Base-by-base conservation (phyloP, 2,329 filamentous ascomycete species). In the Penicillium concentricum region DNA sequence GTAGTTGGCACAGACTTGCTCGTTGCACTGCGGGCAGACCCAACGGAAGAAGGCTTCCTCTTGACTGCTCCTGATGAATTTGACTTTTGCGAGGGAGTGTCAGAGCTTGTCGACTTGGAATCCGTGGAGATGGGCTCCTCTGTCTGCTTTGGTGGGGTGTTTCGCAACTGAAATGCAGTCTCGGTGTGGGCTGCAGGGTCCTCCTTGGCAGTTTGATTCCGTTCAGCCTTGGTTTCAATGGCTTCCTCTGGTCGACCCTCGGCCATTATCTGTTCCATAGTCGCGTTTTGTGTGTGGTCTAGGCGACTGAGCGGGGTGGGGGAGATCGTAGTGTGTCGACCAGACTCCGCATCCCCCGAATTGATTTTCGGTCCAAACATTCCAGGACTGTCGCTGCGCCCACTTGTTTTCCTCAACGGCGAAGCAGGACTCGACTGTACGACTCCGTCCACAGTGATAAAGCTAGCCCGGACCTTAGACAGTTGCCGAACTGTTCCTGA, bases 391-490 rank as follows among this genome's bases (percentile, higher is more conserved):
- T 72, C 72, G 59, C 67, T 72, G 32, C 69, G 68, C 49, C 72
- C 73, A 54, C 70, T 74, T 44, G 68, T 69, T 62, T 76, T 79
- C 58, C 72, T 73, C 56, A 81, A 60, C 26, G 76, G 77, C 32
- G 76, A 68, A 37, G 76, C 67, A 30, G 71, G 74, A 37, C 66
- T 69, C n/a, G 74, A 75, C 51, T 77, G 76, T 35, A 76, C 72
- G 35, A 70, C 74, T 47, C 75, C 74, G 69, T 91, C 88, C 44
- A 92, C 82, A 18, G 88, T 84, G 51, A 92, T 83, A 70, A 92
- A 92, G 70, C 80, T 90, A 37, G 88, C 89, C 63, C 88, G 84
- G 42, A 92, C 86, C 74, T 88, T 90, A 60, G 88, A 90, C 39
- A 91, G 81, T 24, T 86, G 88, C 67, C 87, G 81, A 32, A 67